Evolutionary conservation across 140 eudicot species (phyloP), one percentile per base, ranked within the genome.

Genomic region (Ambrosia hybrid): DNA sequence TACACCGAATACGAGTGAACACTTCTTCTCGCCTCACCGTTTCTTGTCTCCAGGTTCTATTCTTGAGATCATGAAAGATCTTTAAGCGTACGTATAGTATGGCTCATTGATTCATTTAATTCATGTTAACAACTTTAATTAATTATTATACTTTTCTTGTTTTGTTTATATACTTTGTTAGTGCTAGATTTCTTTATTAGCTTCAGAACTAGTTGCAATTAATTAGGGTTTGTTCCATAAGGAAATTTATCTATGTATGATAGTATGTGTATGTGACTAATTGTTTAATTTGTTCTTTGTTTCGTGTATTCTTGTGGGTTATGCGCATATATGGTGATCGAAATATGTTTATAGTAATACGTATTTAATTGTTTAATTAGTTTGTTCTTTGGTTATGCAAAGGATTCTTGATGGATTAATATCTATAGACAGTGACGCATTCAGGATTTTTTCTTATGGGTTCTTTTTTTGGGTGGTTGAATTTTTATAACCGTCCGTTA

Each of bases 1-100:
- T 65, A 85, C 95, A 3, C 87, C 94, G 9, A 86, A 61, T 78
- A 67, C 70, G 3, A 80, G 33, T 48, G 81, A 80, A 37, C 59
- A 64, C 36, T 81, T 75, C 11, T 72, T 67, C 70, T 74, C 86
- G 0, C 76, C 91, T 67, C 73, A 63, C 70, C 78, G 49, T 37
- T 72, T 76, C 12, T 77, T 82, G 13, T 77, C 85, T 10, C 79
- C 87, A 6, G 62, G 49, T 55, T 65, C 85, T 17, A 61, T 79
- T 16, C 11, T 79, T 51, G 79, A 84, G 43, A 37, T 77, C 48
- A 53, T 81, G 74, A 84, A 79, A 59, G 85, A 73, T 8, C 68
- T 81, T 56, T 80, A 85, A 4, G 4, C 36, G 36, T 61, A 11
- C 21, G 9, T 3, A 8, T 9, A 8, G 10, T 3, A 49, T 12